Conservation (phyloP, 176 grass and related monocot genomes). For the Hordeum vulgare region DNA sequence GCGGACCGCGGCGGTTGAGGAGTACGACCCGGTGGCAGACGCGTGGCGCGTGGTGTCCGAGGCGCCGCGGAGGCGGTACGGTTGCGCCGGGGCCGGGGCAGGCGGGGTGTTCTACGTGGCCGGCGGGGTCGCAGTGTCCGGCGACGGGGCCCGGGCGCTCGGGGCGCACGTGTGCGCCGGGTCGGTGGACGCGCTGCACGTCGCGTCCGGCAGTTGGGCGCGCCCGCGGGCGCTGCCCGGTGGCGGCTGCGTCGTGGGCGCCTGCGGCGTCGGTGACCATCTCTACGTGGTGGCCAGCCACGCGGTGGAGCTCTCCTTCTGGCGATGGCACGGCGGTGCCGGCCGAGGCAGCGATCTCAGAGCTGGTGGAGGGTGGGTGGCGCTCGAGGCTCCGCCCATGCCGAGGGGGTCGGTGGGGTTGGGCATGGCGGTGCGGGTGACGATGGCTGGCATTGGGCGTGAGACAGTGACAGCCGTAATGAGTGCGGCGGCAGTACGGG, state of each 20-base stretch:
- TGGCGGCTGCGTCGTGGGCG: slow-evolving; percentile 74
- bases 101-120: slow-evolving; percentile 77
- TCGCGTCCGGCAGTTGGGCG: slow-evolving; percentile 53
- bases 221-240: slow-evolving; percentile 46
- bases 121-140: slow-evolving; percentile 50
- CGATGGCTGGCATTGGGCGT: slow-evolving; percentile 49
- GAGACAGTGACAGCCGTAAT: slow-evolving; percentile 55
- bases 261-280: slow-evolving; percentile 54
- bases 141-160: slow-evolving; percentile 15
- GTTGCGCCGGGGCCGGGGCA: slow-evolving; percentile 50
- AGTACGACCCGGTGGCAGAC: slow-evolving; percentile 68
- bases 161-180: slow-evolving; percentile 64
- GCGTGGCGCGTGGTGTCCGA: slow-evolving; percentile 61
- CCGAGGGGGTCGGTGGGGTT: slow-evolving; percentile 34
- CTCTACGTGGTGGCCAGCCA: slow-evolving; percentile 84
- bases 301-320: slow-evolving; percentile 77
- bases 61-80: slow-evolving; percentile 63
- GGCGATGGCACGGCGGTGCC: slow-evolving; percentile 42
- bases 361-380: slow-evolving; percentile 41
- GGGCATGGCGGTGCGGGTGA: slow-evolving; percentile 56
- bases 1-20: slow-evolving; percentile 59
- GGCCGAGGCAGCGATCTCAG: not conserved
- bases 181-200: slow-evolving; percentile 67
- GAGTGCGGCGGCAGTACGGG: slow-evolving; percentile 44
- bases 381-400: slow-evolving; percentile 56